Evolutionary conservation across 306 rosid species (phyloP).

Genomic region (Hippophae tibetana): DNA sequence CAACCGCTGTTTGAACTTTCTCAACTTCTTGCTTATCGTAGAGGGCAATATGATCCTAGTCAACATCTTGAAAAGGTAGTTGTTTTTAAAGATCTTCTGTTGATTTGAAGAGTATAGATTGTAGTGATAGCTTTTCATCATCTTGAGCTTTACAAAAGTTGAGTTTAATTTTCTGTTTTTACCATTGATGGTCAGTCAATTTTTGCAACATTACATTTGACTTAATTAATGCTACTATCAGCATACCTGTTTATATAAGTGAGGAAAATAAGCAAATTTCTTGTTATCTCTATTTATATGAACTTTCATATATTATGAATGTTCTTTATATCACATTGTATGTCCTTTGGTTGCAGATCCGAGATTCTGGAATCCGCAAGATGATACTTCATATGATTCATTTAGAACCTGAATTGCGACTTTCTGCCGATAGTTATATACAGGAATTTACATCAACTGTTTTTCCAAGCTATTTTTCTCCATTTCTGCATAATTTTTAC

Average conservation of each 20-base stretch:
- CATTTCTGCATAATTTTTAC: conserved; percentile 84
- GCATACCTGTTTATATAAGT: conserved; percentile 6
- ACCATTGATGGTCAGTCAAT: conserved; percentile 1
- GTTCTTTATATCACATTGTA: conserved; percentile 11
- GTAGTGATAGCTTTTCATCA: not conserved
- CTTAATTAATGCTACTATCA: not conserved
- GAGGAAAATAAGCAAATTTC: not conserved
- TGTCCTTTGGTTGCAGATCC: conserved; percentile 57
- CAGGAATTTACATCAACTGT: conserved; percentile 69
- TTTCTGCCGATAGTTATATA: conserved; percentile 77
- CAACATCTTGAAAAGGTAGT: conserved; percentile 87
- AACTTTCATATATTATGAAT: not conserved
- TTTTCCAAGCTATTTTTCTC: conserved; percentile 79
- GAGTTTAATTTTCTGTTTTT: not conserved
- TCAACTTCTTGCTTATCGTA: conserved; percentile 95
- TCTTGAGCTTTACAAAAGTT: not conserved
- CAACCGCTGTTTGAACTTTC: conserved; percentile 91
- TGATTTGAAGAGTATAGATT: not conserved
- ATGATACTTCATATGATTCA: conserved; percentile 95
- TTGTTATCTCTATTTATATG: conserved; percentile 1
- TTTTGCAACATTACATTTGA: conserved; percentile 2
- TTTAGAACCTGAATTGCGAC: conserved; percentile 77
- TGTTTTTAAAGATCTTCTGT: not conserved
- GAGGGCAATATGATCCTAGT: conserved; percentile 94
- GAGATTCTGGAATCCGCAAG: conserved; percentile 81